Percentiles rank a stretch among this genome's conserved stretches.
Conservation (phyloP, 2,329 filamentous ascomycete genomes). For the Samsoniella hepiali region DNA sequence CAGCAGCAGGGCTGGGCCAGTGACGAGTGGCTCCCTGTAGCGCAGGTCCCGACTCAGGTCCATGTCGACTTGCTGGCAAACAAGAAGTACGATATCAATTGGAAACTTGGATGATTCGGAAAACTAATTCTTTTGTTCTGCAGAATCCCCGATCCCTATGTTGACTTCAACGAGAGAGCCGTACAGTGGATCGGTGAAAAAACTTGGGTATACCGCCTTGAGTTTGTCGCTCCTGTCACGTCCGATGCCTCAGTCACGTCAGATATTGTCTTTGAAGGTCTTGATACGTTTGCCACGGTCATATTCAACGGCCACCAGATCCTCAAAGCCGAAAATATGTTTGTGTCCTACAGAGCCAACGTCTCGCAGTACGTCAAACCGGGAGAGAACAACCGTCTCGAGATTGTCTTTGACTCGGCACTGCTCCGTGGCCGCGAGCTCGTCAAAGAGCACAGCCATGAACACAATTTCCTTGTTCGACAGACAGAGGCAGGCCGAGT, state of each 20-base stretch:
- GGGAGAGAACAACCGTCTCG: constrained; percentile 42
- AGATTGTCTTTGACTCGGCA: constrained; percentile 57
- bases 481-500: constrained; percentile 23
- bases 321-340: constrained; percentile 61
- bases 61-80: constrained; percentile 38
- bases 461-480: constrained; percentile 38
- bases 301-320: constrained; percentile 52
- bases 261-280: constrained; percentile 59
- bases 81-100: constrained; percentile 27
- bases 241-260: constrained; percentile 25
- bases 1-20: constrained; percentile 27
- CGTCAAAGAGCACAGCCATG: constrained; percentile 48
- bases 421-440: constrained; percentile 50
- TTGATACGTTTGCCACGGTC: constrained; percentile 62
- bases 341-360: constrained; percentile 54
- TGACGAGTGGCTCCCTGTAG: constrained; percentile 34
- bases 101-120: background rate
- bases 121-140: constrained; percentile 3
- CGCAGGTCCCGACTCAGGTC: constrained; percentile 35
- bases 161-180: constrained; percentile 58
- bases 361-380: constrained; percentile 42
- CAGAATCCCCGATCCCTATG: constrained; percentile 54
- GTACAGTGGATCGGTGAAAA: constrained; percentile 62
- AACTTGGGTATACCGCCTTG: constrained; percentile 55
- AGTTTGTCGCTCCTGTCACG: constrained; percentile 42